phyloP scores from a whole-genome alignment of 129 eudicot genomes.

The Lactuca saligna region DNA sequence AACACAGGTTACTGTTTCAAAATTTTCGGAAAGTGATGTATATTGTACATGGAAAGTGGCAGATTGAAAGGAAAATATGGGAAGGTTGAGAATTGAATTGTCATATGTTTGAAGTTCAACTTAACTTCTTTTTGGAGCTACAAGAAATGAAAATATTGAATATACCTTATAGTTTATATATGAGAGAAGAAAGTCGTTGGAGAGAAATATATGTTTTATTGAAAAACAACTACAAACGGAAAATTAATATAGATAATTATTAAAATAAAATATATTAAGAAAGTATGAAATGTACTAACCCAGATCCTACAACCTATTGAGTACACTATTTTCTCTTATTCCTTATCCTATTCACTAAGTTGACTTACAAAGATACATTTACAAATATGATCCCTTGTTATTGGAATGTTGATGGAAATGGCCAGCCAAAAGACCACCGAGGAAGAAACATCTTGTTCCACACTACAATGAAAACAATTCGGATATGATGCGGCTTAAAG shows the following conservation, averaged over 20 bases:
- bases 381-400: no score
- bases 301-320: no score
- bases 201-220: neutral
- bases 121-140: slow-evolving; percentile 11
- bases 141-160: slow-evolving; percentile 5
- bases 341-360: no score
- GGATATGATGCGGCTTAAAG: no score
- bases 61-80: slow-evolving; percentile 16
- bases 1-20: neutral
- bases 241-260: neutral
- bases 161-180: slow-evolving; percentile 6
- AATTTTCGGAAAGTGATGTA: slow-evolving; percentile 23
- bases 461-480: no score
- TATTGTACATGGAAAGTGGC: slow-evolving; percentile 10
- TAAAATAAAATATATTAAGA: neutral
- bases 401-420: no score
- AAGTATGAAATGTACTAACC: neutral
- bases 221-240: neutral
- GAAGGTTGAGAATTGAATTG: slow-evolving; percentile 24
- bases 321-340: no score
- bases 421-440: no score
- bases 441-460: no score
- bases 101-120: neutral
- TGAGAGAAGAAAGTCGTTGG: neutral
- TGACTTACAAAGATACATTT: no score